Conservation (phyloP, 805 yeast species). For the Starmerella bacillaris region DNA sequence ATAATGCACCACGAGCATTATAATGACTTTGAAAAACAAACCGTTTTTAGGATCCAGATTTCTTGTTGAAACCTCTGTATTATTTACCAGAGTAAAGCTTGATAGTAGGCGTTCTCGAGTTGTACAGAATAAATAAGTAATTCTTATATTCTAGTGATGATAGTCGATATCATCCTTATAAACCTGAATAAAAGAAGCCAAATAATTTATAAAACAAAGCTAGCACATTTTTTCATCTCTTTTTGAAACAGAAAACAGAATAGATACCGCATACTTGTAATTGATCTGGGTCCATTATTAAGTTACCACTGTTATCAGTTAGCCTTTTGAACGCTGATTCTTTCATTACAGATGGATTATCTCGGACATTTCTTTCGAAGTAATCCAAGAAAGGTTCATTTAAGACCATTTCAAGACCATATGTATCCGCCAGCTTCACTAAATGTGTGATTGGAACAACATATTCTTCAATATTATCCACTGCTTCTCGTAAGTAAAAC, state of each 20-base stretch:
- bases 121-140: too few species aligned
- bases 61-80: too few species aligned
- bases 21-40: too few species aligned
- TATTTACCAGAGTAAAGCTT: too few species aligned
- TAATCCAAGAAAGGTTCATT: conserved; percentile 66
- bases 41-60: too few species aligned
- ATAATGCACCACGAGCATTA: too few species aligned
- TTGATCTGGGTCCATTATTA: conserved; percentile 78
- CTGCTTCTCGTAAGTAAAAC: conserved; percentile 77
- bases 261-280: conserved; percentile 77
- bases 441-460: conserved; percentile 87
- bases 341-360: conserved; percentile 15
- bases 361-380: conserved; percentile 59
- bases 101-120: too few species aligned
- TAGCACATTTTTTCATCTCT: conserved; percentile 8
- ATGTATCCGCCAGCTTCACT: conserved; percentile 67
- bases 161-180: too few species aligned
- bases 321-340: conserved; percentile 27
- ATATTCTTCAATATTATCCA: conserved; percentile 89
- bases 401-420: conserved; percentile 51
- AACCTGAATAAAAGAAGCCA: background rate
- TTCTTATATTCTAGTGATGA: too few species aligned
- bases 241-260: conserved; percentile 58
- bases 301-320: conserved; percentile 56
- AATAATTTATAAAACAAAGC: background rate